Evolutionary conservation across 139 green algal genomes (phyloP), one percentile per base, ranked within the genome.

Genomic region (Chlorella sp.): DNA sequence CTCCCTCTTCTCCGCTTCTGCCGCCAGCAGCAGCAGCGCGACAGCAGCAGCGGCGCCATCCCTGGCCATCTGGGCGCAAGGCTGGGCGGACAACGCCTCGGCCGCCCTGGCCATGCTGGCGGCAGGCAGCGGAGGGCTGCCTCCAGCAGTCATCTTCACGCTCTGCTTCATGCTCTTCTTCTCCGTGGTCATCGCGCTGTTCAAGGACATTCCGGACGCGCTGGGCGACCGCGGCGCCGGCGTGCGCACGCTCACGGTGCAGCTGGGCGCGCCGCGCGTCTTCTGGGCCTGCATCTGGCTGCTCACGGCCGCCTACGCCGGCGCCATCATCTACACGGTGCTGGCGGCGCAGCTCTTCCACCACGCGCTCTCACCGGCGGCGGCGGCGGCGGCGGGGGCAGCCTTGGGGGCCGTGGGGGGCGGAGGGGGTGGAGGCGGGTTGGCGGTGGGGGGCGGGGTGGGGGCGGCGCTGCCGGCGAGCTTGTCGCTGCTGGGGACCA

Each of bases 81-180:
- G n/a, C n/a, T n/a, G n/a, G n/a, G n/a, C n/a, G n/a, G n/a, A n/a
- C n/a, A n/a, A n/a, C n/a, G 29, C 51, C 1, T 17, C n/a, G 2
- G 32, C 62, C 5, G 64, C 49, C 30, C 30, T 29, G 0, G 31
- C 64, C 23, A 34, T 30, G 42, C 27, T 34, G 31, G 2, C 27
- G 23, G n/a, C 51, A 14, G 24, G n/a, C 22, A 84, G 80, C 0
- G 31, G 70, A 10, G 61, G 30, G 1, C 32, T 84, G 49, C 35
- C 36, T 0, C 74, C 70, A 6, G 78, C 83, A 1, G 62, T 96
- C 2, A 24, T 85, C 6, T 97, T 96, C 82, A 90, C 89, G 1
- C 80, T 93, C 5, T 63, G 55, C 32, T 96, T 98, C 80, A 98
- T 98, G 93, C 74, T 91, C 10, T 61, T 95, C 31, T 98, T 97